phyloP scores from a whole-genome alignment of 1,284 basidiomycete genomes.

The Ustilago hordei region DNA sequence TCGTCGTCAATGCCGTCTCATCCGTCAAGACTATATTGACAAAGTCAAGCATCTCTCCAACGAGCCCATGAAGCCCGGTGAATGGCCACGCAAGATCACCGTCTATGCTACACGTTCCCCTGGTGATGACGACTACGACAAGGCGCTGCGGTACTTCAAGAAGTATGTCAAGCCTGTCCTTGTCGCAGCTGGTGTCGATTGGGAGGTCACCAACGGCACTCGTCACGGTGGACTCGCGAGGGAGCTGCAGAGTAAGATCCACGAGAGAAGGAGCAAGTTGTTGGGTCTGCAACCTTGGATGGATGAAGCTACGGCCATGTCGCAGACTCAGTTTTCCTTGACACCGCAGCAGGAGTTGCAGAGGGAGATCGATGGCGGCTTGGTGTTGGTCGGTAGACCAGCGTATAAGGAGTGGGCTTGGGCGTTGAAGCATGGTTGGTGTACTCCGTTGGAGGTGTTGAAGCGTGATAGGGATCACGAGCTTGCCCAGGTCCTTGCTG shows the following conservation, averaged over 20 bases:
- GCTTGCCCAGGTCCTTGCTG: conserved; percentile 78
- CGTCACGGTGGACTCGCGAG: conserved; percentile 85
- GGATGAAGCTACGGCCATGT: conserved; percentile 68
- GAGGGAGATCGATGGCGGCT: conserved; percentile 82
- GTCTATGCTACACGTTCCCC: conserved; percentile 92
- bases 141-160: conserved; percentile 86
- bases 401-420: conserved; percentile 94
- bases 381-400: conserved; percentile 87
- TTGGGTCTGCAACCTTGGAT: conserved; percentile 65
- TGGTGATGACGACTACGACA: conserved; percentile 91
- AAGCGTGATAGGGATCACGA: conserved; percentile 77
- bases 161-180: conserved; percentile 98
- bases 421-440: conserved; percentile 87
- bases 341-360: conserved; percentile 75
- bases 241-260: conserved; percentile 80
- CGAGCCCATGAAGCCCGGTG: conserved; percentile 77
- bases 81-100: conserved; percentile 81
- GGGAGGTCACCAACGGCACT: conserved; percentile 83
- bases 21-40: conserved; percentile 82
- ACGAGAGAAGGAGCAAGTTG: conserved; percentile 74
- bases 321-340: conserved; percentile 75
- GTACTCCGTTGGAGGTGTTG: conserved; percentile 74
- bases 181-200: conserved; percentile 93
- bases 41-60: conserved; percentile 82
- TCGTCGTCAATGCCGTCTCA: conserved; percentile 79